phyloP scores from a whole-genome alignment of 768 basidiomycete genomes.

The Royoungia palumana region DNA sequence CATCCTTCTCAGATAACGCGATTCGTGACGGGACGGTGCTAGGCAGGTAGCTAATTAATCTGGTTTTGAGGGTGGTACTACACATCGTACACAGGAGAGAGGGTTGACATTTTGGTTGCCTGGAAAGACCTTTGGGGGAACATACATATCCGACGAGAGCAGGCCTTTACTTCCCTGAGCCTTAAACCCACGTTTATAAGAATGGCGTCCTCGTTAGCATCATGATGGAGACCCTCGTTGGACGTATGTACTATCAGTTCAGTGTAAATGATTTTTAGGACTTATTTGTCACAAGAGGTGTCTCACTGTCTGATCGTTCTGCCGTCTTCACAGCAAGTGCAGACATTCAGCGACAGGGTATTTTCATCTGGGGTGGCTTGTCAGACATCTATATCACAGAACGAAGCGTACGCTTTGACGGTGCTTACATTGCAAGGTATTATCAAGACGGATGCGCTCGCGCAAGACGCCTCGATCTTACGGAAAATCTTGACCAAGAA shows the following conservation, averaged over 20 bases:
- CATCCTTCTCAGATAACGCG: conserved; percentile 23
- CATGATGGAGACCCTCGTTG: conserved; percentile 29
- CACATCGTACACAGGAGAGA: conserved; percentile 15
- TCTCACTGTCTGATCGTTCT: conserved; percentile 24
- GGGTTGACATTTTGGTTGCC: conserved; percentile 29
- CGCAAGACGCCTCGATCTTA: conserved; percentile 11
- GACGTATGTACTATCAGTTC: conserved; percentile 18
- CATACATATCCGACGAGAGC: conserved; percentile 29
- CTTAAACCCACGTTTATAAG: conserved; percentile 28
- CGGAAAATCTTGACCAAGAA: conserved; percentile 22
- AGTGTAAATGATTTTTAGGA: not conserved
- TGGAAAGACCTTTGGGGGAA: conserved; percentile 22
- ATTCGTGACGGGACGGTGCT: conserved; percentile 14
- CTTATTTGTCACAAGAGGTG: conserved; percentile 18
- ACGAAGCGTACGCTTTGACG: conserved; percentile 26
- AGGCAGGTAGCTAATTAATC: conserved; percentile 23
- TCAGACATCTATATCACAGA: conserved; percentile 30
- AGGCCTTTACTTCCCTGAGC: conserved; percentile 27
- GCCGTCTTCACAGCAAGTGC: conserved; percentile 30
- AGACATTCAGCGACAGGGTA: conserved; percentile 31
- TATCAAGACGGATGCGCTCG: conserved; percentile 25
- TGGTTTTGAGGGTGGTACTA: not conserved
- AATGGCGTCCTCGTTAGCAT: conserved; percentile 29
- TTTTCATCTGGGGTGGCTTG: conserved; percentile 15
- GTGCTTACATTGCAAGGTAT: conserved; percentile 14